phyloP scores from a whole-genome alignment of 2,329 filamentous ascomycete species.

The Fusarium equiseti region DNA sequence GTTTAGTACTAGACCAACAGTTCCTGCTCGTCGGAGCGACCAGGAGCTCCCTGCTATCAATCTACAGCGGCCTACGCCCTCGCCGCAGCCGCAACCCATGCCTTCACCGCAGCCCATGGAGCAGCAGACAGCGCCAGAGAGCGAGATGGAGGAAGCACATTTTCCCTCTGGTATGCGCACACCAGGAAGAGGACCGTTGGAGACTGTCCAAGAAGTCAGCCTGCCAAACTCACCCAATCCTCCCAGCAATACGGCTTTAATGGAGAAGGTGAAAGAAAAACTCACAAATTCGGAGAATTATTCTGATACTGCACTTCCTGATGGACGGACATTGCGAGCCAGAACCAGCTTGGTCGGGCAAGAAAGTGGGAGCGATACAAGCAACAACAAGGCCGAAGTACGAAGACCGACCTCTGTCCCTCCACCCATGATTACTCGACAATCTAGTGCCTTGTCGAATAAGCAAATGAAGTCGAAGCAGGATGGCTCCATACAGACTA shows the following conservation, averaged over 20 bases:
- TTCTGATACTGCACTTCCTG: slow-evolving; percentile 56
- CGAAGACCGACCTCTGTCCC: slow-evolving; percentile 62
- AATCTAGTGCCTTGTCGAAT: slow-evolving; percentile 73
- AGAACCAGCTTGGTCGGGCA: slow-evolving; percentile 61
- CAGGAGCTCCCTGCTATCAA: slow-evolving; percentile 65
- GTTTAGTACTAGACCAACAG: slow-evolving; percentile 58
- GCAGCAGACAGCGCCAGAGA: slow-evolving; percentile 59
- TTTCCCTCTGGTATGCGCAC: slow-evolving; percentile 67
- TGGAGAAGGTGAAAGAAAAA: slow-evolving; percentile 66
- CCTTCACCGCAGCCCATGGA: slow-evolving; percentile 61
- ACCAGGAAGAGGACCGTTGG: slow-evolving; percentile 74
- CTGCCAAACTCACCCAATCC: slow-evolving; percentile 76
- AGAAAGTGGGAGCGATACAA: slow-evolving; percentile 77
- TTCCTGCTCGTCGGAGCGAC: slow-evolving; percentile 61
- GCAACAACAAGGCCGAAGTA: slow-evolving; percentile 59
- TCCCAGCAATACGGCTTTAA: slow-evolving; percentile 56
- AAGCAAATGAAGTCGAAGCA: slow-evolving; percentile 77
- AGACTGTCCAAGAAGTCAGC: slow-evolving; percentile 93
- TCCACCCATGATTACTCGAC: slow-evolving; percentile 69
- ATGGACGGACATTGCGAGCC: slow-evolving; percentile 59
- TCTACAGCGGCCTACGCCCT: slow-evolving; percentile 64
- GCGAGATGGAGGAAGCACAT: slow-evolving; percentile 64
- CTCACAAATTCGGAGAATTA: slow-evolving; percentile 57
- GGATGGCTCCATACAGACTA: slow-evolving; percentile 85
- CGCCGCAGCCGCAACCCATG: slow-evolving; percentile 56